Percentiles rank a stretch among this genome's conserved stretches.
These are phyloP conservation scores for Sporothrix brunneoviolacea DNA, from an alignment of 2,329 filamentous ascomycete genomes.

Conservation along the genomic window DNA sequence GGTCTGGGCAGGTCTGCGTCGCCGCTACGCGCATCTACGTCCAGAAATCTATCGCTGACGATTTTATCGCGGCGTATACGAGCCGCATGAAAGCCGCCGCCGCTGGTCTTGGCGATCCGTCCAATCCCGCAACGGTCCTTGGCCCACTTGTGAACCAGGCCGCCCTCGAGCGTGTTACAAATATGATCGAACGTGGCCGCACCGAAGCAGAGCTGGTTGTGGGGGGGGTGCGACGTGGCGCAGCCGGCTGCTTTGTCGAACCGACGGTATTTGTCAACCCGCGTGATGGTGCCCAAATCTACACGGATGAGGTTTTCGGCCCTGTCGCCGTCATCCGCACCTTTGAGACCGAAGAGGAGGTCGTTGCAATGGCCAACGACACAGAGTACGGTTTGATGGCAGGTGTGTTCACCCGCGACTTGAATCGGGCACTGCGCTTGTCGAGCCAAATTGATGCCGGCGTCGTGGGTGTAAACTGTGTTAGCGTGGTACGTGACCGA, in stretches of 20 bases:
- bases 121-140: constrained; percentile 23
- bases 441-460: constrained; percentile 44
- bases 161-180: constrained; percentile 55
- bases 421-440: constrained; percentile 27
- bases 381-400: constrained; percentile 45
- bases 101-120: constrained; percentile 40
- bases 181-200: constrained; percentile 28
- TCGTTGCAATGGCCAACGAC: constrained; percentile 41
- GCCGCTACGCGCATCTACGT: constrained; percentile 41
- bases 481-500: constrained; percentile 26
- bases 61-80: constrained; percentile 35
- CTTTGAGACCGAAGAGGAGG: constrained; percentile 47
- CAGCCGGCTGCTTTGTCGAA: constrained; percentile 23
- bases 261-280: constrained; percentile 33
- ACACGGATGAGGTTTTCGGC: constrained; percentile 45
- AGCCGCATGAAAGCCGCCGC: constrained; percentile 33
- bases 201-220: constrained; percentile 29
- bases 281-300: constrained; percentile 32
- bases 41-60: constrained; percentile 30
- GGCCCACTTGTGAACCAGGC: constrained; percentile 44
- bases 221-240: constrained; percentile 36
- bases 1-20: constrained; percentile 42
- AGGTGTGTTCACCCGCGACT: constrained; percentile 44
- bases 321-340: constrained; percentile 43
- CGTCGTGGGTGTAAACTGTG: constrained; percentile 46